These are phyloP conservation scores for Phytophthora brassicae DNA, from an alignment of 352 stramenopile genomes.

Conservation along the genomic window DNA sequence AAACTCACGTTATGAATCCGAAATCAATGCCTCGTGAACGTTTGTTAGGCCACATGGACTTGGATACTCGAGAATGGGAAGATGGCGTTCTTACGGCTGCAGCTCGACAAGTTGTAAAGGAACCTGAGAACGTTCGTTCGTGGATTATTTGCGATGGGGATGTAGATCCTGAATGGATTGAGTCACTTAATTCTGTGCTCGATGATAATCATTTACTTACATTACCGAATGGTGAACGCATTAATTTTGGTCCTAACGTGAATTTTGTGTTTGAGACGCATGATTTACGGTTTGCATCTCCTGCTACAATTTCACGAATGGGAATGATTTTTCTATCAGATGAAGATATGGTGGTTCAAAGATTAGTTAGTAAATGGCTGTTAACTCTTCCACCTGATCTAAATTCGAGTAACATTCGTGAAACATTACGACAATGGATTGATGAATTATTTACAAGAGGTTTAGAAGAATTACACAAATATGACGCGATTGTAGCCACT, in stretches of 20 bases:
- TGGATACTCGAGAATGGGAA: slow-evolving; percentile 95
- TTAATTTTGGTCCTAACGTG: slow-evolving; percentile 94
- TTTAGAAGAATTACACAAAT: slow-evolving; percentile 86
- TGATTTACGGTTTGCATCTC: slow-evolving; percentile 93
- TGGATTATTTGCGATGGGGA: slow-evolving; percentile 97
- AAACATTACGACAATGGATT: slow-evolving; percentile 84
- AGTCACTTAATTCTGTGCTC: slow-evolving; percentile 95
- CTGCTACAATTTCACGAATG: slow-evolving; percentile 96
- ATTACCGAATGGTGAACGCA: slow-evolving; percentile 95
- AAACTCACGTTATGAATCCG: slow-evolving; percentile 96
- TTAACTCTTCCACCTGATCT: slow-evolving; percentile 36
- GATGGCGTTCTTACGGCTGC: slow-evolving; percentile 94
- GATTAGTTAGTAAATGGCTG: slow-evolving; percentile 84
- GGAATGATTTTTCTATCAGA: slow-evolving; percentile 97
- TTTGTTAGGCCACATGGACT: slow-evolving; percentile 93
- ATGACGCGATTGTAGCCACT: slow-evolving; percentile 89
- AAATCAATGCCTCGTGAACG: slow-evolving; percentile 94
- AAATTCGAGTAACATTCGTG: slow-evolving; percentile 32
- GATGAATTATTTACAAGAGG: slow-evolving; percentile 92
- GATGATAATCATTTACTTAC: slow-evolving; percentile 97
- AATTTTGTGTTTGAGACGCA: slow-evolving; percentile 98
- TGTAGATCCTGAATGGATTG: slow-evolving; percentile 97
- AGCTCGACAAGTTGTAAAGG: slow-evolving; percentile 90
- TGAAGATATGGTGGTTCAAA: slow-evolving; percentile 83
- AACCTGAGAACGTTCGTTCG: slow-evolving; percentile 83